Evolutionary conservation across 2,329 filamentous ascomycete species (phyloP).

Genomic region (Arthrocladium fulminans): DNA sequence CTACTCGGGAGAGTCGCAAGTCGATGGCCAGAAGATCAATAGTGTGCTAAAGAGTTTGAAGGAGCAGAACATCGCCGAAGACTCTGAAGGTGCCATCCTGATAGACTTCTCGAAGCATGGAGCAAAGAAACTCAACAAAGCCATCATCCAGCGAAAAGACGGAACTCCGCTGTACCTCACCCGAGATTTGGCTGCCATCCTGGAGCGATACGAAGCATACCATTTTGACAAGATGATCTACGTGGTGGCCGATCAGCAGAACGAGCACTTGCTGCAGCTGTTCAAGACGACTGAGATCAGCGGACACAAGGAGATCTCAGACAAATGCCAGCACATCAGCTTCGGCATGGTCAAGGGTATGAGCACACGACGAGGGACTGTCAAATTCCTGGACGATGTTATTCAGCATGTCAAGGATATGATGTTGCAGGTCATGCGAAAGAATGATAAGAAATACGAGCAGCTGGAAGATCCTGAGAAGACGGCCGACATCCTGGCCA

Average conservation of each 20-base stretch:
- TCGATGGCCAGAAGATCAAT: slow-evolving; percentile 54
- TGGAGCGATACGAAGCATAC: slow-evolving; percentile 54
- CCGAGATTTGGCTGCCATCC: slow-evolving; percentile 58
- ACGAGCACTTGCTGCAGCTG: slow-evolving; percentile 55
- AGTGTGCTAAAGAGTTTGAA: slow-evolving; percentile 51
- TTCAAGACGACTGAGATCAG: slow-evolving; percentile 58
- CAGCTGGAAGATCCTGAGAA: slow-evolving; percentile 76
- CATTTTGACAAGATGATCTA: slow-evolving; percentile 62
- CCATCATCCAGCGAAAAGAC: slow-evolving; percentile 57
- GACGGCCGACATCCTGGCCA: slow-evolving; percentile 80
- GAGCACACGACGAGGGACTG: slow-evolving; percentile 59
- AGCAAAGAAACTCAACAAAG: slow-evolving; percentile 58
- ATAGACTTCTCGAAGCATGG: slow-evolving; percentile 62
- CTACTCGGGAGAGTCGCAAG: slow-evolving; percentile 61
- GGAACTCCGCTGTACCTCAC: slow-evolving; percentile 61
- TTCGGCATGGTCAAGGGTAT: slow-evolving; percentile 60
- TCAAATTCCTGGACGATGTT: slow-evolving; percentile 66
- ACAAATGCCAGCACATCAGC: slow-evolving; percentile 54
- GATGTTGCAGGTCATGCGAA: slow-evolving; percentile 96
- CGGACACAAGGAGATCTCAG: slow-evolving; percentile 51
- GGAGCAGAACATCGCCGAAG: slow-evolving; percentile 53
- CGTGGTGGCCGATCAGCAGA: slow-evolving; percentile 56
- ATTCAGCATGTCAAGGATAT: slow-evolving; percentile 74
- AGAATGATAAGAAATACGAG: slow-evolving; percentile 80
- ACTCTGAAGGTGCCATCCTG: slow-evolving; percentile 57